Conservation (phyloP, 2,329 filamentous ascomycete species). For the Aspergillus sp. region DNA sequence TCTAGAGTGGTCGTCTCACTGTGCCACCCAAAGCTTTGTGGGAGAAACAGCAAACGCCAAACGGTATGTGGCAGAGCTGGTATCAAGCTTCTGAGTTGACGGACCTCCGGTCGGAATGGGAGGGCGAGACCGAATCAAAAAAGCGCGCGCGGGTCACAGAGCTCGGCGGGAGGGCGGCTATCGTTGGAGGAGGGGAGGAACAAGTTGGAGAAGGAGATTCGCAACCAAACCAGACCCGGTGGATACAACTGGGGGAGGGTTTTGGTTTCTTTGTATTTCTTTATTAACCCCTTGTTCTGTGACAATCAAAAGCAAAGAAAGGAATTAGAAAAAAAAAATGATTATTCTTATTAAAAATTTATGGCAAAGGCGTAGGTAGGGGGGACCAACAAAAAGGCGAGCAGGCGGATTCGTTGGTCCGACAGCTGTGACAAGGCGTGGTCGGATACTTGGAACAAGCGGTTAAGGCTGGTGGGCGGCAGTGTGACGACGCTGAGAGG, state of each 20-base stretch:
- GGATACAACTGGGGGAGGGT: neutral
- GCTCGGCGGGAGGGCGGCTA: slow-evolving; percentile 18
- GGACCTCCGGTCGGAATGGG: slow-evolving; percentile 5
- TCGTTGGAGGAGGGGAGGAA: slow-evolving; percentile 5
- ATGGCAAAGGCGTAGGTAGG: neutral
- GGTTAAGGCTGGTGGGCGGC: slow-evolving; percentile 26
- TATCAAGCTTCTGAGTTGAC: slow-evolving; percentile 14
- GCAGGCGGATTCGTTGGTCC: slow-evolving; percentile 9
- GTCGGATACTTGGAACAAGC: slow-evolving; percentile 21
- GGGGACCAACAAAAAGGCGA: slow-evolving; percentile 12
- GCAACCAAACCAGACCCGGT: neutral
- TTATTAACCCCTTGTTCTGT: neutral
- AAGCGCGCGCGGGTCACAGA: slow-evolving; percentile 12
- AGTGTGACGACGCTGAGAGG: slow-evolving; percentile 25
- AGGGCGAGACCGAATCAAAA: slow-evolving; percentile 12
- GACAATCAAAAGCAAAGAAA: slow-evolving; percentile 2
- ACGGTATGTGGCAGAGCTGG: slow-evolving; percentile 8
- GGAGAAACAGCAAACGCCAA: neutral
- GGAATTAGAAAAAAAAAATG: neutral
- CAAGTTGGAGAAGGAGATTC: neutral
- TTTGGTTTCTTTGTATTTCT: neutral
- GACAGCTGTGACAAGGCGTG: slow-evolving; percentile 17
- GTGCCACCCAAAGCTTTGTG: slow-evolving; percentile 8
- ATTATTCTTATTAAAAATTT: neutral
- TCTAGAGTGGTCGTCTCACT: slow-evolving; percentile 1